Conservation (phyloP, 75 land plant species). For the Cunninghamia lanceolata region DNA sequence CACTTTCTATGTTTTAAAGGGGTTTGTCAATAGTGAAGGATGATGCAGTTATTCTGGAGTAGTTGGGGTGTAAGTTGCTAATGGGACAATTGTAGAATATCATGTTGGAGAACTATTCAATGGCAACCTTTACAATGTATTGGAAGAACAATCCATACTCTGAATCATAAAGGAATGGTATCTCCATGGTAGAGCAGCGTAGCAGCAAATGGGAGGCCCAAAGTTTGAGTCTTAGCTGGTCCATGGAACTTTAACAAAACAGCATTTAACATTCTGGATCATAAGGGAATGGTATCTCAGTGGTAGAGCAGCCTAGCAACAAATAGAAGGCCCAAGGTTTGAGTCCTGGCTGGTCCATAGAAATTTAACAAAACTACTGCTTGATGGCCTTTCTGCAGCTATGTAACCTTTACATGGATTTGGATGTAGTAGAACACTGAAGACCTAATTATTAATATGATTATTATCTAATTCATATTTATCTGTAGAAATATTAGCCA, state of each 20-base stretch:
- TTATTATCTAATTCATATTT: not conserved
- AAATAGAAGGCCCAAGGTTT: not conserved
- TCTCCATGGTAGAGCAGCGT: too few species aligned
- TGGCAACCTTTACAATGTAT: not conserved
- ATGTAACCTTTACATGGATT: not conserved
- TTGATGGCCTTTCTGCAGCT: not conserved
- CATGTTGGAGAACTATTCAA: not conserved
- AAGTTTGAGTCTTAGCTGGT: not conserved
- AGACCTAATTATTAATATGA: too few species aligned
- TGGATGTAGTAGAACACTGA: not conserved
- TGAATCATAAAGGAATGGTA: too few species aligned
- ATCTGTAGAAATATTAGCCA: not conserved
- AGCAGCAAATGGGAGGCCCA: not conserved
- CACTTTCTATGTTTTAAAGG: too few species aligned
- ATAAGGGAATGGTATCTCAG: not conserved
- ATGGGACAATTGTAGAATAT: not conserved
- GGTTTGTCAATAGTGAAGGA: too few species aligned
- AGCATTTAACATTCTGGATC: not conserved
- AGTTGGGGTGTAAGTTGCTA: not conserved
- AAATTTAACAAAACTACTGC: not conserved
- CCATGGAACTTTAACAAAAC: not conserved
- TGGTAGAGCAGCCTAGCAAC: not conserved
- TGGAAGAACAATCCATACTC: not conserved
- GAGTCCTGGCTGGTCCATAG: not conserved
- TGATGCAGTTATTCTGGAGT: too few species aligned